Conservation (phyloP, 116 monocot genomes). For the Thalassia testudinum region DNA sequence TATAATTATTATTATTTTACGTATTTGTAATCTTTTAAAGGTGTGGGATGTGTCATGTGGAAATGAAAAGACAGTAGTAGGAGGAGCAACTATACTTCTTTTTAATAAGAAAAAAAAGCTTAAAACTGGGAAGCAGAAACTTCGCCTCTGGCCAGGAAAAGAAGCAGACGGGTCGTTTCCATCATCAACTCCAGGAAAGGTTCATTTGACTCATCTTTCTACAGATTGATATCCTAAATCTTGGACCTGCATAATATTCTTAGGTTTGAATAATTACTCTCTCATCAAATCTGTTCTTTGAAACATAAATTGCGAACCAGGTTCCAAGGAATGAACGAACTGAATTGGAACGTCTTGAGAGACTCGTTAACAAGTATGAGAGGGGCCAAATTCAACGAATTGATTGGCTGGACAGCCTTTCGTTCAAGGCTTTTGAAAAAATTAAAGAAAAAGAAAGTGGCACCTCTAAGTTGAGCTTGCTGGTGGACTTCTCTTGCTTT, state of each 20-base stretch:
- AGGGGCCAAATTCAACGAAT: constrained; percentile 79
- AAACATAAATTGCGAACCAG: constrained; percentile 12
- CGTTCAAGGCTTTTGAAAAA: constrained; percentile 71
- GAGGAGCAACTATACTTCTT: constrained; percentile 83
- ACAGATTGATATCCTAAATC: too few species aligned
- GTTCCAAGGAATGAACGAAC: constrained; percentile 70
- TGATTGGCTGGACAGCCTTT: constrained; percentile 84
- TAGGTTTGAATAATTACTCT: too few species aligned
- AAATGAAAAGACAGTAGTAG: constrained; percentile 34
- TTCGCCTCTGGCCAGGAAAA: constrained; percentile 67
- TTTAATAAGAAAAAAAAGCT: constrained; percentile 83
- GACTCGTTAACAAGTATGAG: constrained; percentile 86
- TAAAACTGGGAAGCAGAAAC: constrained; percentile 81
- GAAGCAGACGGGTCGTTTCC: constrained; percentile 84
- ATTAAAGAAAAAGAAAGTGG: constrained; percentile 65
- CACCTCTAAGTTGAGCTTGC: constrained; percentile 61
- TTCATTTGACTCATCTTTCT: background rate
- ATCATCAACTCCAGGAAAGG: constrained; percentile 81
- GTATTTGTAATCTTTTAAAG: constrained; percentile 16
- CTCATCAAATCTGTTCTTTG: background rate
- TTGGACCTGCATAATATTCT: too few species aligned
- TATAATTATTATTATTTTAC: too few species aligned
- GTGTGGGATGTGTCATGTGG: constrained; percentile 86
- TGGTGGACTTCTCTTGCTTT: constrained; percentile 79
- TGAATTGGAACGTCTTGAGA: constrained; percentile 81